A percentile compares a stretch with the other conserved stretches of the same genome.
Conservation (phyloP, 2,329 filamentous ascomycete species). For the Pseudogymnoascus verrucosus region DNA sequence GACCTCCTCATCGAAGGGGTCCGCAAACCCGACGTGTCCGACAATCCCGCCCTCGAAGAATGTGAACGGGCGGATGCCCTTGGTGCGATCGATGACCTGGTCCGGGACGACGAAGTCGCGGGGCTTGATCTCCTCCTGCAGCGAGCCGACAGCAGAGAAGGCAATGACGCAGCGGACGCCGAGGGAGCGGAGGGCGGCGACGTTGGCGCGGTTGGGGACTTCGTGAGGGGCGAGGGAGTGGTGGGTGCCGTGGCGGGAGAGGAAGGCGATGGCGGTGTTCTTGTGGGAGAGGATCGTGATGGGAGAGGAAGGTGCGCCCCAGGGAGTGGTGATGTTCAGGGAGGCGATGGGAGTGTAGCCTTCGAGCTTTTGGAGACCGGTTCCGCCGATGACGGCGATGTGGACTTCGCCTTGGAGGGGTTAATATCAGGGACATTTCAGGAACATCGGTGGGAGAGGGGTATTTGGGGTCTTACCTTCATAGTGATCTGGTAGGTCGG, state of each 20-base stretch:
- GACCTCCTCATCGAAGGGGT: slow-evolving; percentile 79
- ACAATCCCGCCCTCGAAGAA: slow-evolving; percentile 93
- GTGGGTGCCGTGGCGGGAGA: slow-evolving; percentile 82
- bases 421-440: not conserved
- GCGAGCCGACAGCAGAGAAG: slow-evolving; percentile 87
- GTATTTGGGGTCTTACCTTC: slow-evolving; percentile 16
- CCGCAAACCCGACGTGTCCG: slow-evolving; percentile 89
- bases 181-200: slow-evolving; percentile 86
- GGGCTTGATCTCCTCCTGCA: slow-evolving; percentile 88
- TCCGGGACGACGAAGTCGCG: slow-evolving; percentile 95
- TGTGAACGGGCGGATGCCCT: slow-evolving; percentile 83
- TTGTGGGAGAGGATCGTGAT: slow-evolving; percentile 86
- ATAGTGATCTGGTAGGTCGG: slow-evolving; percentile 21
- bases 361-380: slow-evolving; percentile 79
- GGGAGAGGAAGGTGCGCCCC: slow-evolving; percentile 68
- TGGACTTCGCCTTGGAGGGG: slow-evolving; percentile 53
- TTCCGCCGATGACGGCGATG: slow-evolving; percentile 89
- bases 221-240: slow-evolving; percentile 91
- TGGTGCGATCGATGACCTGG: slow-evolving; percentile 95
- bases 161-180: slow-evolving; percentile 88
- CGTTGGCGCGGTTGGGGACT: slow-evolving; percentile 90
- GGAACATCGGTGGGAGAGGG: not conserved
- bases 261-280: slow-evolving; percentile 77
- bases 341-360: slow-evolving; percentile 78
- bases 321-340: slow-evolving; percentile 72